These are phyloP conservation scores for Claviceps humidiphila DNA, from an alignment of 2,329 filamentous ascomycete species.

Conservation along the genomic window DNA sequence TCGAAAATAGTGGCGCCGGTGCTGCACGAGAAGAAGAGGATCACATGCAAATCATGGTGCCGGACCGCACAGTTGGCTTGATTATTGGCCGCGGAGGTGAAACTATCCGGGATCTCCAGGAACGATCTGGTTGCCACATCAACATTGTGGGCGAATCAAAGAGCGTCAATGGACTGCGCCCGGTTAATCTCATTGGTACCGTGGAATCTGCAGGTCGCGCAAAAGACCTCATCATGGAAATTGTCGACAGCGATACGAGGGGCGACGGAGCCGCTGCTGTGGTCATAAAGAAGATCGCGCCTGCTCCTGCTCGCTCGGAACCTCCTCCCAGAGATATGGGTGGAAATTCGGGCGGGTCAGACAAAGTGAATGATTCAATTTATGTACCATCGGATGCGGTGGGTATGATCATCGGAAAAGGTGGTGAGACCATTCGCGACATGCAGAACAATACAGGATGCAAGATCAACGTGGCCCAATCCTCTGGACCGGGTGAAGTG, in stretches of 20 bases:
- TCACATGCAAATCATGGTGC: conserved; percentile 86
- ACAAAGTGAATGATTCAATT: conserved; percentile 72
- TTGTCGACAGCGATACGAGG: conserved; percentile 80
- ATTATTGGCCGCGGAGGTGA: conserved; percentile 92
- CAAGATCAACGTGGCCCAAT: conserved; percentile 87
- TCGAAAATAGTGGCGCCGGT: conserved; percentile 23
- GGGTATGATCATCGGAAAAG: conserved; percentile 93
- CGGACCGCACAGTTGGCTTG: conserved; percentile 79
- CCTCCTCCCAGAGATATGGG: conserved; percentile 20
- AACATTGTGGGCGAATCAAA: conserved; percentile 92
- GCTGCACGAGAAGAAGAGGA: conserved; percentile 67
- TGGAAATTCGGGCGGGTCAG: conserved; percentile 23
- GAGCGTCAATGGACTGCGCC: conserved; percentile 77
- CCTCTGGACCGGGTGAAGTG: conserved; percentile 61
- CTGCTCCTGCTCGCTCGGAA: conserved; percentile 16
- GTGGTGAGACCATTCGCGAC: conserved; percentile 85
- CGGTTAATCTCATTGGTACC: conserved; percentile 80
- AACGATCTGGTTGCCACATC: conserved; percentile 85
- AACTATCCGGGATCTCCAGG: conserved; percentile 84
- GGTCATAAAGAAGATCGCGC: conserved; percentile 15
- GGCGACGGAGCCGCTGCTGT: conserved; percentile 30
- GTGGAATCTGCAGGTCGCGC: conserved; percentile 61
- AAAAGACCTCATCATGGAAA: conserved; percentile 82
- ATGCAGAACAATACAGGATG: conserved; percentile 81
- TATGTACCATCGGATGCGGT: conserved; percentile 82